phyloP scores from a whole-genome alignment of 306 rosid genomes.

The Cucurbita ficifolia region DNA sequence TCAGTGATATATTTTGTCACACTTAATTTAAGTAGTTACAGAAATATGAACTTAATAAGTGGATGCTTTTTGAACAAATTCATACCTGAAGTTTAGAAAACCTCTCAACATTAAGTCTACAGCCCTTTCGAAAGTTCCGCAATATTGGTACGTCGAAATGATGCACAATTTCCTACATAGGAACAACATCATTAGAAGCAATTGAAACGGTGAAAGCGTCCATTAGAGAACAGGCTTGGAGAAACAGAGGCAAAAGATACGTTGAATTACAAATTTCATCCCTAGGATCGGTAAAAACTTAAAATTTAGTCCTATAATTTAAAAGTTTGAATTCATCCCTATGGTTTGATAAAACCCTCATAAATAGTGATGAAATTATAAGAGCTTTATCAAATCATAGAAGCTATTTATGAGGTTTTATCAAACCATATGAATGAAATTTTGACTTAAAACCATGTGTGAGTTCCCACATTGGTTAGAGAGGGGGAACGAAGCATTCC shows the following conservation, averaged over 20 bases:
- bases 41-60: background rate
- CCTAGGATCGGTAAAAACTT: too few relatives aligned
- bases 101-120: background rate
- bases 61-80: background rate
- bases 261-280: too few relatives aligned
- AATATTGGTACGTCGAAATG: constrained; percentile 2
- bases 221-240: background rate
- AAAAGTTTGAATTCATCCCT: too few relatives aligned
- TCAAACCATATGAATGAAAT: too few relatives aligned
- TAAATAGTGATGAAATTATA: too few relatives aligned
- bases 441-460: too few relatives aligned
- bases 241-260: background rate
- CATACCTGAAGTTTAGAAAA: constrained; percentile 16
- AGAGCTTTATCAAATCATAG: too few relatives aligned
- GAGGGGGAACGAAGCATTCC: too few relatives aligned
- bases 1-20: background rate
- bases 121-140: background rate
- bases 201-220: background rate
- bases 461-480: too few relatives aligned
- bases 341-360: too few relatives aligned
- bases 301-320: too few relatives aligned
- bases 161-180: constrained; percentile 7
- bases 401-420: too few relatives aligned
- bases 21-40: background rate
- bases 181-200: background rate